Percentiles rank a stretch among this genome's conserved stretches.
phyloP scores from a whole-genome alignment of 192 early-diverging fungal genomes.

The Backusella luteola region DNA sequence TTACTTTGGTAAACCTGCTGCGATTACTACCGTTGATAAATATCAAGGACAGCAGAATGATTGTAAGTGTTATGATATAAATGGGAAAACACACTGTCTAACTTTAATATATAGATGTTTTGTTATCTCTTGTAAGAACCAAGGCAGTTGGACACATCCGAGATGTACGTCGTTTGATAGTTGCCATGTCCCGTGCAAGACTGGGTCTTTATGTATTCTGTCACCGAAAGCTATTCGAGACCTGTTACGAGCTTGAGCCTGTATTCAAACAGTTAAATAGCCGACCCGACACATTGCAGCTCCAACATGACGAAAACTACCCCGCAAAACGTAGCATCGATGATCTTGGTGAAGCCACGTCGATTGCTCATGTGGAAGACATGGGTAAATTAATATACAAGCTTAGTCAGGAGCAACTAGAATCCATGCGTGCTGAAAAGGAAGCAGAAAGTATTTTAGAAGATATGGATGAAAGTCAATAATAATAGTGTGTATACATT shows the following conservation, averaged over 20 bases:
- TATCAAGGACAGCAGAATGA: conserved; percentile 97
- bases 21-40: conserved; percentile 92
- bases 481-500: conserved; percentile 1
- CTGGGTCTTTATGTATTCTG: conserved; percentile 95
- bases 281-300: conserved; percentile 61
- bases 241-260: conserved; percentile 78
- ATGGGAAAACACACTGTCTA: not conserved
- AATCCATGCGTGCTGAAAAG: conserved; percentile 17
- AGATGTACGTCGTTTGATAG: conserved; percentile 89
- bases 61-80: conserved; percentile 49
- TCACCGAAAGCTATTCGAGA: conserved; percentile 66
- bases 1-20: conserved; percentile 75
- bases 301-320: conserved; percentile 56
- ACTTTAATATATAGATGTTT: conserved; percentile 54
- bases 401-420: conserved; percentile 64
- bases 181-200: conserved; percentile 91
- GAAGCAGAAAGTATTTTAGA: not conserved
- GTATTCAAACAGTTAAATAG: conserved; percentile 62
- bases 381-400: conserved; percentile 65
- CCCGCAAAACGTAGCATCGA: conserved; percentile 25
- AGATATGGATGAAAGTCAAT: not conserved
- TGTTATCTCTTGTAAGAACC: conserved; percentile 93
- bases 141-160: conserved; percentile 86
- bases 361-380: conserved; percentile 52
- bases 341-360: conserved; percentile 36